phyloP scores from a whole-genome alignment of 371 early-diverging fungal genomes.

The Smittium mucronatum region DNA sequence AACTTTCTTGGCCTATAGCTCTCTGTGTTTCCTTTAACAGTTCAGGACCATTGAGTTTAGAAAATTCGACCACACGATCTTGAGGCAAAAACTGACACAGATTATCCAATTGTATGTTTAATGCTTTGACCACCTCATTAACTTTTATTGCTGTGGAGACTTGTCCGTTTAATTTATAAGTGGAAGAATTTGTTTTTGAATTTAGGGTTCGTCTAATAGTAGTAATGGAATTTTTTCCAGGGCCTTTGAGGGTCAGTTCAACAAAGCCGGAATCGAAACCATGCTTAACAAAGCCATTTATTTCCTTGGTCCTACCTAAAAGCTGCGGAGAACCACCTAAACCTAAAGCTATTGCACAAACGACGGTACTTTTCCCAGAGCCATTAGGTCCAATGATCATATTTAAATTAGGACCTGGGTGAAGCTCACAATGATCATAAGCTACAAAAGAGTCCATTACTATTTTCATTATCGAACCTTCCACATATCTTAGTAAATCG shows the following conservation, averaged over 20 bases:
- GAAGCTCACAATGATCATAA: constrained; percentile 70
- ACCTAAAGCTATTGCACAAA: constrained; percentile 93
- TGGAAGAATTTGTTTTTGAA: constrained; percentile 46
- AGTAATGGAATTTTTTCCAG: constrained; percentile 31
- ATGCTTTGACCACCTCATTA: constrained; percentile 35
- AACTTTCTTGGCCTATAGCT: constrained; percentile 59
- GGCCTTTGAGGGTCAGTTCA: constrained; percentile 38
- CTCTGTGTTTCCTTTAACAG: constrained; percentile 70
- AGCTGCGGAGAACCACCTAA: constrained; percentile 81
- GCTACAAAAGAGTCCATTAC: constrained; percentile 79
- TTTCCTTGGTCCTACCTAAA: constrained; percentile 74
- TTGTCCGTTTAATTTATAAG: constrained; percentile 74
- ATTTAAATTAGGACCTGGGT: constrained; percentile 86
- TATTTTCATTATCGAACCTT: constrained; percentile 51
- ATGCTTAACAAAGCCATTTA: constrained; percentile 83
- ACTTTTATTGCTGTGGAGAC: constrained; percentile 47
- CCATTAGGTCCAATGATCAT: constrained; percentile 98
- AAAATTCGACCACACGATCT: constrained; percentile 86
- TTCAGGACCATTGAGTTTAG: constrained; percentile 64
- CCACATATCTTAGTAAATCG: background rate
- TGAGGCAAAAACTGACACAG: constrained; percentile 95
- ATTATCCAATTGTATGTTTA: constrained; percentile 91
- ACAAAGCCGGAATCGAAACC: constrained; percentile 67
- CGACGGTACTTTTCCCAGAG: constrained; percentile 96
- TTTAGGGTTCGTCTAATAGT: constrained; percentile 55